These are phyloP conservation scores for Pseudogymnoascus sp. DNA, from an alignment of 2,329 filamentous ascomycete species.

Conservation along the genomic window DNA sequence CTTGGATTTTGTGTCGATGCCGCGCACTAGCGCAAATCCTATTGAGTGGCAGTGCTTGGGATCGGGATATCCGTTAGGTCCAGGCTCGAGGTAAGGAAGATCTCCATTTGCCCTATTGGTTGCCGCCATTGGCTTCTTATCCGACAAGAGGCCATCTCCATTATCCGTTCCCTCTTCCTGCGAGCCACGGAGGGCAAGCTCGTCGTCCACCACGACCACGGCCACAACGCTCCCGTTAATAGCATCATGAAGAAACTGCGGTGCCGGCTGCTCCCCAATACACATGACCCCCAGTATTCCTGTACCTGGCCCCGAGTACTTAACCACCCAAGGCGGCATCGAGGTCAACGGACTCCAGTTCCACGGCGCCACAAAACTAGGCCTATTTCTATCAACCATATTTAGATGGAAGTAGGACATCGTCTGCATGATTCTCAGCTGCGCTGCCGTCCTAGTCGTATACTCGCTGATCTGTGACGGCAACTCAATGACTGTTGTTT, in stretches of 20 bases:
- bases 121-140: slow-evolving; percentile 23
- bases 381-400: too few relatives aligned
- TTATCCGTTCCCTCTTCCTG: slow-evolving; percentile 12
- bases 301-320: slow-evolving; percentile 41
- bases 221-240: slow-evolving; percentile 66
- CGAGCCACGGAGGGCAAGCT: slow-evolving; percentile 37
- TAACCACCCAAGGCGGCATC: slow-evolving; percentile 51
- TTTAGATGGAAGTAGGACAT: slow-evolving; percentile 67
- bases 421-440: slow-evolving; percentile 66
- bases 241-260: slow-evolving; percentile 51
- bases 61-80: slow-evolving; percentile 45
- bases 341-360: slow-evolving; percentile 52
- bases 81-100: slow-evolving; percentile 54
- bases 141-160: slow-evolving; percentile 1
- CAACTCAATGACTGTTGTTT: slow-evolving; percentile 40
- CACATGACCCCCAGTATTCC: slow-evolving; percentile 59
- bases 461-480: slow-evolving; percentile 51
- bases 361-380: slow-evolving; percentile 14
- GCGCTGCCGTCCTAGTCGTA: slow-evolving; percentile 50
- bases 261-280: slow-evolving; percentile 55
- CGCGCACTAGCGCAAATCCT: slow-evolving; percentile 61
- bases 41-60: slow-evolving; percentile 50
- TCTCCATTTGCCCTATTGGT: slow-evolving; percentile 38
- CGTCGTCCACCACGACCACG: slow-evolving; percentile 50
- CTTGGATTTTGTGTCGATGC: slow-evolving; percentile 48